Base-by-base conservation (phyloP, 495 filamentous ascomycete genomes). In the Pseudevernia furfuracea region DNA sequence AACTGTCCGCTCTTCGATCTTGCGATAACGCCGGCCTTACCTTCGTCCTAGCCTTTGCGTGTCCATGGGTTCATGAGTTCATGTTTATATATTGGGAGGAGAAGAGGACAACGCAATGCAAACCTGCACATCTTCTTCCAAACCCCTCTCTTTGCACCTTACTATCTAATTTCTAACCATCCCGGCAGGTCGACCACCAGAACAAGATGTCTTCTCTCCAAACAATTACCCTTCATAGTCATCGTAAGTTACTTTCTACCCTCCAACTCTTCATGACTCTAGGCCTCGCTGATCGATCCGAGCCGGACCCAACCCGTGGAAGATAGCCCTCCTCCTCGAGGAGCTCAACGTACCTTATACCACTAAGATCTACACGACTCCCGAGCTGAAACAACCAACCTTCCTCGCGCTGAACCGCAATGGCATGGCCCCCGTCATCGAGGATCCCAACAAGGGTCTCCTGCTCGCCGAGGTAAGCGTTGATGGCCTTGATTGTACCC, bases 331-430 rank as follows among this genome's bases (percentile, higher is more conserved):
- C 41, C 48, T 87, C 60, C 75, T 85, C 60, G 69, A 79, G 19
- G 70, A 69, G 23, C 67, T 74, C 48, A 65, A 67, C 28, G 46
- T 74, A 8, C 71, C 72, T 8, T 70, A 72, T 39, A 48, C 79
- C 53, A 63, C 72, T 52, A 71, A 73, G 4, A 9, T 61, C 1
- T 44, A 82, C 59, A 41, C 59, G 10, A 76, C 79, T 53, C 48
- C 66, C 21, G 79, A 85, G 6, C 66, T 84, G 61, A 88, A 88
- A 71, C 64, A 75, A 32, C 68, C 72, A 5, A 66, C 67, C 0
- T 88, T 77, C 71, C 62, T 74, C 14, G 72, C 74, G 28, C 65
- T 85, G 71, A 88, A 86, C 70, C 86, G 83, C 65, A 88, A 89
- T 70, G 86, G 86, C 37, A 83, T 87, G 4, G 62, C 86, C 17